Evolutionary conservation across 805 yeast species (phyloP), one percentile per base, ranked within the genome.

Genomic region (Clavispora vitiphila): DNA sequence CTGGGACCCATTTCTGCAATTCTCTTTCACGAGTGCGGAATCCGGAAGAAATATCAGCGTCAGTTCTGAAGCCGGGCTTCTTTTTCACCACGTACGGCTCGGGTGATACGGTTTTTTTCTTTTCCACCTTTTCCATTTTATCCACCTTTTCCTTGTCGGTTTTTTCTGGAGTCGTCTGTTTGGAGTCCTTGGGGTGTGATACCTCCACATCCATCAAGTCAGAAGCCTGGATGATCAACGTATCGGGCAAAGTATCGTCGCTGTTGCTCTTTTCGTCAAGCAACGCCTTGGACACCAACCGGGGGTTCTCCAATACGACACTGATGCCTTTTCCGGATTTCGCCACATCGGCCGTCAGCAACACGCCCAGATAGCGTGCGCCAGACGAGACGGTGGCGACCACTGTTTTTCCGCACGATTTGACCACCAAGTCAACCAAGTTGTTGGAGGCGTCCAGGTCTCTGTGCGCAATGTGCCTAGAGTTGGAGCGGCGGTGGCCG

Each of bases 1-100:
- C 95, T 4, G 96, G 95, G 16, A 77, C 77, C 99, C 99, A 91
- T 54, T 71, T 75, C 63, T 85, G 80, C 41, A 93, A 75, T 54
- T 83, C 89, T 45, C 96, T 77, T 61, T 86, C 93, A 46, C 64
- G 72, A 25, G 70, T 48, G 15, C 59, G 62, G 11, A 55, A 54
- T 5, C 80, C 76, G 7, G 52, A 48, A 5, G 91, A 79, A 40
- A 93, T 91, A 58, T 86, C 98, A 2, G 81, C 65, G 61, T 91
- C 99, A 1, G 96, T 93, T 59, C 77, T 80, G 69, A 91, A 91
- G 10, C 47, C 48, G 12, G 55, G 41, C 18, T 42, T 36, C 12
- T 18, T 25, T 15, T 19, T 35, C 23, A 23, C 14, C 15, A 12
- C 18, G 10, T 26, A 25, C 15, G 31, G 31, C 16, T 22, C 42